A percentile compares a stretch with the other conserved stretches of the same genome.
Evolutionary conservation across 78 protist genomes (phyloP).

Genomic region (Emiliania huxleyi): DNA sequence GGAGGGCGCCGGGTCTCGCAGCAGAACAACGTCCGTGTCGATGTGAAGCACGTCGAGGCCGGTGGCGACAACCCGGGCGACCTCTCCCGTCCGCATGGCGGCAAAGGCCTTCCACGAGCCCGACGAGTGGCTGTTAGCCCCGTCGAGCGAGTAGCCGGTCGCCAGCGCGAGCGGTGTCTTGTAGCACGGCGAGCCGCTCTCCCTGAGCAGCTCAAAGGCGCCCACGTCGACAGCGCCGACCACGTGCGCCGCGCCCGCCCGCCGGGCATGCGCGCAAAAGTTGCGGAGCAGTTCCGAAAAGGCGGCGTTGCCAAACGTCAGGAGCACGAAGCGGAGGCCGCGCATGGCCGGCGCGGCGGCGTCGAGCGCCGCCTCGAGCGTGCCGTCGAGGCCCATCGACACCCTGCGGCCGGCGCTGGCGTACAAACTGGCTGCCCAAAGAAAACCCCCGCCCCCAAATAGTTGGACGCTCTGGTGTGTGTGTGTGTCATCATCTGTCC

Average conservation of each 20-base stretch:
- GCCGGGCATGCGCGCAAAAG: not conserved
- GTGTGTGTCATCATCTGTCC: too few relatives aligned
- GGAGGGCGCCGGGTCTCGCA: too few relatives aligned
- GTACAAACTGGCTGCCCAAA: too few relatives aligned
- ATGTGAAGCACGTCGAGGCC: not conserved
- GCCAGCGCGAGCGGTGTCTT: not conserved
- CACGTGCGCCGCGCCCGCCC: not conserved
- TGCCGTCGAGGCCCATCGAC: not conserved
- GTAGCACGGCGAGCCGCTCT: not conserved
- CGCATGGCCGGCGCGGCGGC: not conserved
- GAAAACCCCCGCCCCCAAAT: too few relatives aligned
- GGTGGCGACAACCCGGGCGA: too few relatives aligned
- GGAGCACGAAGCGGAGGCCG: not conserved
- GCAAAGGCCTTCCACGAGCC: not conserved
- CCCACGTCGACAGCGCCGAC: not conserved
- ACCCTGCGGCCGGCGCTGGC: too few relatives aligned
- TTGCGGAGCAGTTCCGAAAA: not conserved
- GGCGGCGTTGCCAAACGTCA: not conserved
- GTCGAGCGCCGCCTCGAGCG: not conserved
- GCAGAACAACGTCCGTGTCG: not conserved
- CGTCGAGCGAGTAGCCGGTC: not conserved
- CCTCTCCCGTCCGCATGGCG: conserved; percentile 2
- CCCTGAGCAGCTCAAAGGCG: not conserved
- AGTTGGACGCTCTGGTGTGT: too few relatives aligned
- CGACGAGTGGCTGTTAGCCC: not conserved